These are phyloP conservation scores for Pseudogymnoascus sp. DNA, from an alignment of 2,329 filamentous ascomycete genomes.

Conservation along the genomic window DNA sequence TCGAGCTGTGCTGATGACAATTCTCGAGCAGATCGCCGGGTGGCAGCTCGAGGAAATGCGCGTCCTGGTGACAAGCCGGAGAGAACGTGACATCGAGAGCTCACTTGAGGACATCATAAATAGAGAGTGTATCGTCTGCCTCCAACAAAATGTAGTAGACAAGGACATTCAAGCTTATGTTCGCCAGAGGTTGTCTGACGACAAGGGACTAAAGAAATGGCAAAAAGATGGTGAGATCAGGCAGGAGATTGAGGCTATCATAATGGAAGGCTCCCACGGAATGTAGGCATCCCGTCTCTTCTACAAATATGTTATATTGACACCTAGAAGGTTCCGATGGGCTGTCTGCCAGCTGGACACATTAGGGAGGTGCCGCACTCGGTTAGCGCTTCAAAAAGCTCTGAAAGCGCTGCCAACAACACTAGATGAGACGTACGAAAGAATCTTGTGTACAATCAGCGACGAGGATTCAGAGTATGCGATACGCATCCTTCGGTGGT, in stretches of 20 bases:
- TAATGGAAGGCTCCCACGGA: slow-evolving; percentile 24
- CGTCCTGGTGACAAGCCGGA: slow-evolving; percentile 20
- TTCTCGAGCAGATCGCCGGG: neutral
- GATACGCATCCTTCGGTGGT: slow-evolving; percentile 22
- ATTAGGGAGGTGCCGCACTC: slow-evolving; percentile 20
- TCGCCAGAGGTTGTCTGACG: slow-evolving; percentile 16
- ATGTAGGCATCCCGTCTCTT: slow-evolving; percentile 21
- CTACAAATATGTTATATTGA: no score
- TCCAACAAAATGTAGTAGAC: slow-evolving; percentile 19
- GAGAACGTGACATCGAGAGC: slow-evolving; percentile 22
- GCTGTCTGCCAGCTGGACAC: slow-evolving; percentile 26
- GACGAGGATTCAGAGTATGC: slow-evolving; percentile 17
- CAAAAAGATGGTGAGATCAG: slow-evolving; percentile 16
- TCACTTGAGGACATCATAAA: slow-evolving; percentile 14
- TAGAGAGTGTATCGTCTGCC: slow-evolving; percentile 14
- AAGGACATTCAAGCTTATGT: slow-evolving; percentile 26
- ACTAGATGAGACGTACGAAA: slow-evolving; percentile 23
- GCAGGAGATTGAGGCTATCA: slow-evolving; percentile 18
- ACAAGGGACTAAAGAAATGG: slow-evolving; percentile 23
- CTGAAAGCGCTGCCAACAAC: slow-evolving; percentile 18
- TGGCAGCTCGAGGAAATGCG: neutral
- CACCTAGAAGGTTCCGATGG: slow-evolving; percentile 23
- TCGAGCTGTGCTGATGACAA: neutral
- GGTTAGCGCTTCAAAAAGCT: slow-evolving; percentile 11
- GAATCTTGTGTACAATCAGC: slow-evolving; percentile 23